Evolutionary conservation across 768 basidiomycete genomes (phyloP), one percentile per base, ranked within the genome.

Genomic region (Boletus reticulatus): DNA sequence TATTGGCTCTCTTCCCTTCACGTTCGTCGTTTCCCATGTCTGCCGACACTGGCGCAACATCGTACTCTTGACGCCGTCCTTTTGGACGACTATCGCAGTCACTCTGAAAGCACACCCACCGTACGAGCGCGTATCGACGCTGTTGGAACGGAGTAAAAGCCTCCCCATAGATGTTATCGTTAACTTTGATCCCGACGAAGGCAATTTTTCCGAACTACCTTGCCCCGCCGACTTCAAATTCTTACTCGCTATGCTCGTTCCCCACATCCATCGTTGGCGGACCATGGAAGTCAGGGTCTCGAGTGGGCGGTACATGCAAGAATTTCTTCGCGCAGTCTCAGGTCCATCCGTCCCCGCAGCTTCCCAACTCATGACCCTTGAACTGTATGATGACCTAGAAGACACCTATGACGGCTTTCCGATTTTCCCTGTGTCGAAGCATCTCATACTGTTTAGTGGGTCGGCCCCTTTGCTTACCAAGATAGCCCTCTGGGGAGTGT

Each of bases 401-500:
- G 55, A 17, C 22, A 22, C 22, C 22, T 22, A 22, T 39, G 38
- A 39, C n/a, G 8, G 3, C 7, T 6, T 63, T 68, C 32, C 24
- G 44, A 20, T 50, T 31, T 49, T 55, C 19, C 69, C 73, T 36
- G 68, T 70, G 37, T 74, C 73, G 3, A 53, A 52, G 6, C 57
- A 58, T 37, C 82, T 84, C 70, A 70, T 77, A 12, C 75, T 81
- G 17, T 84, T 89, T 62, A 76, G 80, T 4, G 76, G 79, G 22
- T 77, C 76, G 16, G 69, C 72, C 9, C 89, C 89, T 2, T 76
- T 72, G 9, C 72, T 91, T 14, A 70, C 66, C 19, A 62, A 70
- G 5, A 68, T 82, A 34, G 72, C 73, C 11, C 73, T 91, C 27
- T 88, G 84, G 83, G 88, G 87, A 38, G 84, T 89, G 6, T 87